These are phyloP conservation scores for Arachnopeziza araneosa DNA, from an alignment of 2,329 filamentous ascomycete species.

Conservation along the genomic window DNA sequence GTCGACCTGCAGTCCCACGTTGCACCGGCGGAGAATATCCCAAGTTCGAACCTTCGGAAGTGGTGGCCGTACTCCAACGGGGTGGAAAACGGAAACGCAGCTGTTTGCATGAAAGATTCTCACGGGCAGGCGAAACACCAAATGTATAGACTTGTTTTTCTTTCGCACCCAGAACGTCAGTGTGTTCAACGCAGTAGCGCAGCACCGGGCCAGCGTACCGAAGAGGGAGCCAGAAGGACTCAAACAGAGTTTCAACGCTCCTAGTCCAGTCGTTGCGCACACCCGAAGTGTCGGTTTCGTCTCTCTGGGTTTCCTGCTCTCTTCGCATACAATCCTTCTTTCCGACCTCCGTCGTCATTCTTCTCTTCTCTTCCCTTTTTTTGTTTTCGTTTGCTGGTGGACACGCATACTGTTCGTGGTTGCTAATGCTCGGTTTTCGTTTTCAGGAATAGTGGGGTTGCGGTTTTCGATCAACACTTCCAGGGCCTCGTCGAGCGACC, in stretches of 20 bases:
- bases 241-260: background rate
- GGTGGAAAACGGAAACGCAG: constrained; percentile 6
- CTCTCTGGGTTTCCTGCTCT: background rate
- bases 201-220: background rate
- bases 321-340: background rate
- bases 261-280: background rate
- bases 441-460: background rate
- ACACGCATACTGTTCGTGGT: background rate
- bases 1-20: background rate
- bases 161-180: background rate
- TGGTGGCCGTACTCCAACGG: background rate
- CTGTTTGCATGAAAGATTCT: constrained; percentile 24
- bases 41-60: background rate
- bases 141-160: constrained; percentile 26
- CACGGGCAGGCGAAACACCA: constrained; percentile 28
- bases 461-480: background rate
- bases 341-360: background rate
- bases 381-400: background rate
- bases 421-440: background rate
- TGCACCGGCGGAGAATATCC: background rate
- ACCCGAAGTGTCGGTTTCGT: background rate
- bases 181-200: background rate
- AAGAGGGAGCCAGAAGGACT: background rate
- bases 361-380: background rate
- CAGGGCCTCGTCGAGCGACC: background rate